Evolutionary conservation across 2,329 filamentous ascomycete species (phyloP), one percentile per base, ranked within the genome.

Genomic region (Chaetomium strumarium): DNA sequence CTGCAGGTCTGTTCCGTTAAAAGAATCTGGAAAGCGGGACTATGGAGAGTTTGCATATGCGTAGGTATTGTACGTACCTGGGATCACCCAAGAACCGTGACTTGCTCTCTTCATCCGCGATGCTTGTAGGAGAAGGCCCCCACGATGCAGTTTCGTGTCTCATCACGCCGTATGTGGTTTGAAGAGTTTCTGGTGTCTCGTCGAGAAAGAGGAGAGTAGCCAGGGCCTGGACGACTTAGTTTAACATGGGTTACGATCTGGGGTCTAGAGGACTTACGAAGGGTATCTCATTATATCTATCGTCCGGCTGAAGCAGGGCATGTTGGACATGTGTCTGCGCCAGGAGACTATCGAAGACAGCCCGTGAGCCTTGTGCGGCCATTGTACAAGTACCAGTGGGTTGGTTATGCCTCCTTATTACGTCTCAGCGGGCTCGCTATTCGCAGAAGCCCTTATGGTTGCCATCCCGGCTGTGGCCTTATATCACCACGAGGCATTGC

Each of bases 311-410:
- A n/a, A 60, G 41, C 49, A 63, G 41, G 46, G 62, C 60, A 46
- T 60, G 53, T 13, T 56, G 46, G 5, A 62, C 57, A 47, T 62
- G 58, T n/a, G 55, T 58, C n/a, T 57, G 59, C 8, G 51, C 52
- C 12, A 63, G 49, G 7, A 62, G 55, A 31, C 48, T 44, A 49
- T 63, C 56, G 34, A 63, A 60, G 12, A 42, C 51, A 31, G 53
- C 14, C 24, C 58, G 54, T 24, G 58, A 55, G 10, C 0, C 20
- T n/a, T 50, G 46, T 19, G 55, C 51, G 34, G 49, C 53, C 61
- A 60, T 63, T n/a, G 29, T 42, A 24, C n/a, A n/a, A n/a, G n/a
- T n/a, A n/a, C n/a, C n/a, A n/a, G n/a, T n/a, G n/a, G n/a, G n/a
- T 7, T 4, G 39, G 5, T 20, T n/a, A 31, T 5, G 29, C 16